phyloP scores from a whole-genome alignment of 2,329 filamentous ascomycete species.

The Aspergillus sp. region DNA sequence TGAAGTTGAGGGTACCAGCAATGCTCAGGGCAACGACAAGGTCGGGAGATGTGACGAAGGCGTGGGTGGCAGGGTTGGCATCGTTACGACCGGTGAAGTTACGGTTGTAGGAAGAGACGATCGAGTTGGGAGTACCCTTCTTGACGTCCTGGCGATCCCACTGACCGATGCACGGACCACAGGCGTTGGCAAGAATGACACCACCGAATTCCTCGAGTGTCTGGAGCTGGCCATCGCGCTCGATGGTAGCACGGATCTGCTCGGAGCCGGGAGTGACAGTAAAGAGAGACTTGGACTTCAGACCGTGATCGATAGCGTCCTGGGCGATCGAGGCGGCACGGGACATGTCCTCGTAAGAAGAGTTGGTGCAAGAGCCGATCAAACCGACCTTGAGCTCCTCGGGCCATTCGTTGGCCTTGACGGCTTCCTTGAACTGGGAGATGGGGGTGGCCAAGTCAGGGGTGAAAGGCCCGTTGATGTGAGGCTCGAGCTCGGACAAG shows the following conservation, averaged over 20 bases:
- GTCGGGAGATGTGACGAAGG: conserved; percentile 88
- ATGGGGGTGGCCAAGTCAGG: conserved; percentile 97
- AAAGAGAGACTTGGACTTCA: conserved; percentile 93
- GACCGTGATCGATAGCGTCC: conserved; percentile 84
- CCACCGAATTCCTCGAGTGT: conserved; percentile 97
- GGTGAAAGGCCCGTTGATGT: conserved; percentile 98
- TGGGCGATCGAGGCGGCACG: conserved; percentile 87
- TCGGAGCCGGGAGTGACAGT: conserved; percentile 95
- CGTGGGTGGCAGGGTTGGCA: conserved; percentile 90
- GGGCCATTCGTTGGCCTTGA: conserved; percentile 93
- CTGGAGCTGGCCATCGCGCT: conserved; percentile 83
- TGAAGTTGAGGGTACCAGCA: conserved; percentile 85
- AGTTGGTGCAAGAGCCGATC: conserved; percentile 98
- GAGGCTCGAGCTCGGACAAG: conserved; percentile 89
- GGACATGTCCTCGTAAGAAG: conserved; percentile 84
- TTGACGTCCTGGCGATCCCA: conserved; percentile 93
- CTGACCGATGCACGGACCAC: conserved; percentile 88
- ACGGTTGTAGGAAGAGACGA: conserved; percentile 98
- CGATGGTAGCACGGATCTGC: conserved; percentile 93
- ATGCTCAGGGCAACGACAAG: conserved; percentile 83
- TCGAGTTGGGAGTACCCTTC: conserved; percentile 95
- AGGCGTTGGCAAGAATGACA: conserved; percentile 92
- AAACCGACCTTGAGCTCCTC: conserved; percentile 94
- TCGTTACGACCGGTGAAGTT: conserved; percentile 99
- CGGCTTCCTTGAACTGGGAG: conserved; percentile 93